These are phyloP conservation scores for Fremontodendron californicum DNA, from an alignment of 345 rosid genomes.

Conservation along the genomic window DNA sequence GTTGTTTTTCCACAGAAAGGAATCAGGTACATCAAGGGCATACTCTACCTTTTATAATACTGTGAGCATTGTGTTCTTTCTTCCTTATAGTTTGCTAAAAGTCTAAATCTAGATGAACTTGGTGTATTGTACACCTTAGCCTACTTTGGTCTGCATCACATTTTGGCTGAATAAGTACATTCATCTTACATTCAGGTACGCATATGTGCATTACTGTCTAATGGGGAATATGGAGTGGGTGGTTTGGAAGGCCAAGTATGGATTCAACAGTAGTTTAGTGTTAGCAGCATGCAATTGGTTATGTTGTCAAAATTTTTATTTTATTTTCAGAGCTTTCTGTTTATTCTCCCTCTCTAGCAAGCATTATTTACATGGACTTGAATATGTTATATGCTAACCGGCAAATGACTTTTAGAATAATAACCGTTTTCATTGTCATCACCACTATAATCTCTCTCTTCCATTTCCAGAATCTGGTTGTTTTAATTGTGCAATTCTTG, in stretches of 20 bases:
- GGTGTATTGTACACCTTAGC: not conserved
- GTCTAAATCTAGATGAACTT: not conserved
- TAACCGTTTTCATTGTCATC: not conserved
- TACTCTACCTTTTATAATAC: not conserved
- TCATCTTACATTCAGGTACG: not conserved
- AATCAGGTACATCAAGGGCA: conserved; percentile 32
- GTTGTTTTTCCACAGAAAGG: conserved; percentile 76
- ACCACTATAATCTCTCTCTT: not conserved
- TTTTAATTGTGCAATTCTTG: not conserved
- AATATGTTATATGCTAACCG: not conserved
- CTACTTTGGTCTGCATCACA: not conserved
- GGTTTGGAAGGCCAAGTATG: not conserved
- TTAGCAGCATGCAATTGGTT: not conserved
- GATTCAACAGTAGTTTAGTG: not conserved
- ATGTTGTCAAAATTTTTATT: not conserved
- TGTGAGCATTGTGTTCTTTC: not conserved
- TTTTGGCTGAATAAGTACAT: not conserved
- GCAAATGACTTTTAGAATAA: not conserved
- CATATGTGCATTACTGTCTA: not conserved
- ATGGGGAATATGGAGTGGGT: not conserved
- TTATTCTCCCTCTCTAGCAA: not conserved
- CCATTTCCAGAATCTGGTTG: not conserved
- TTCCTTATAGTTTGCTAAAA: not conserved
- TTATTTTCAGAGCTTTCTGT: not conserved
- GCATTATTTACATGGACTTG: not conserved